Evolutionary conservation across 768 basidiomycete species (phyloP).

Genomic region (Lactarius akahatsu): DNA sequence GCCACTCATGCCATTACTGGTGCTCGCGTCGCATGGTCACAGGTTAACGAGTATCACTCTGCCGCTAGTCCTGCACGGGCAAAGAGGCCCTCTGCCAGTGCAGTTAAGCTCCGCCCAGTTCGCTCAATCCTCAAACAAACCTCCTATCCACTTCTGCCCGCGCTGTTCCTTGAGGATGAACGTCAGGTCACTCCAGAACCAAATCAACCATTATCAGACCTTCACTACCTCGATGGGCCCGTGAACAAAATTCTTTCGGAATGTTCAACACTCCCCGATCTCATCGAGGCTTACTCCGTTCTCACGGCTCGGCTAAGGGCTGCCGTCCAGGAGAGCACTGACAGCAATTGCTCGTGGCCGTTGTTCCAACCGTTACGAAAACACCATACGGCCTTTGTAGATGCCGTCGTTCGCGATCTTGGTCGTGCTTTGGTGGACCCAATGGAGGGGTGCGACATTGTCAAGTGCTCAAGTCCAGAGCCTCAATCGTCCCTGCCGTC

Average conservation of each 20-base stretch:
- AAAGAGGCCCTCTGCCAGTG: constrained; percentile 30
- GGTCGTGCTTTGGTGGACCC: constrained; percentile 65
- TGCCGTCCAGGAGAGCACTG: constrained; percentile 42
- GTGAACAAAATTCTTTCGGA: constrained; percentile 56
- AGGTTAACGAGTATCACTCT: constrained; percentile 48
- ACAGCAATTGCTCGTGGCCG: constrained; percentile 64
- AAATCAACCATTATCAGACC: constrained; percentile 58
- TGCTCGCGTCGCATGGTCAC: constrained; percentile 52
- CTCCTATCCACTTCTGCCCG: constrained; percentile 37
- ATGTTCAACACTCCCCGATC: constrained; percentile 50
- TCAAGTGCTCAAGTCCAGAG: constrained; percentile 15
- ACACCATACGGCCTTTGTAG: constrained; percentile 50
- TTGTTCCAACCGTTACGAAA: constrained; percentile 69
- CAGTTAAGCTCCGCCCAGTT: constrained; percentile 45
- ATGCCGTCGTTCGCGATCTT: constrained; percentile 67
- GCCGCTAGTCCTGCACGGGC: constrained; percentile 36
- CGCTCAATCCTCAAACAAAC: constrained; percentile 72
- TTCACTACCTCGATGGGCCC: constrained; percentile 64
- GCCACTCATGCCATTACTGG: constrained; percentile 30
- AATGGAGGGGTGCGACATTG: constrained; percentile 23
- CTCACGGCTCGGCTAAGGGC: constrained; percentile 64
- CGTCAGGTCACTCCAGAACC: constrained; percentile 81
- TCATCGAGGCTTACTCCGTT: constrained; percentile 73
- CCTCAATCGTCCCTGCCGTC: constrained; percentile 50
- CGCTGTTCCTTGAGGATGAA: constrained; percentile 41